A percentile compares a stretch with the other conserved stretches of the same genome.
Conservation (phyloP, 106 monocot genomes). For the Chionographis japonica region DNA sequence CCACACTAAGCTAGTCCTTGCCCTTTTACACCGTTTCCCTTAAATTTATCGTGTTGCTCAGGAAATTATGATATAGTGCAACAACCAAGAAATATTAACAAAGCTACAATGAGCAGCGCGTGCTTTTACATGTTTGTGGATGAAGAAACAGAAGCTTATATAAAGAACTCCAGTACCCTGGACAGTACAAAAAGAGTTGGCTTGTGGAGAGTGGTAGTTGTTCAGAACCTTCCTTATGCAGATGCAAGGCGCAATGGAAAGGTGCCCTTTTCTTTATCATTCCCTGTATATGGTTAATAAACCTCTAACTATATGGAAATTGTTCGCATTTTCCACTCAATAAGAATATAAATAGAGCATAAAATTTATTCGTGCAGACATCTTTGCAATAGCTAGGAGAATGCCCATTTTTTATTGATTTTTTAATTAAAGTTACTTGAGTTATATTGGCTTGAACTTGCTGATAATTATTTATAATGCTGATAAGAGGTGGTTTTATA, state of each 20-base stretch:
- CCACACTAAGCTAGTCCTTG: no score
- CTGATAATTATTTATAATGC: no score
- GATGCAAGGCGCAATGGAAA: constrained; percentile 95
- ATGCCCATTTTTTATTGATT: no score
- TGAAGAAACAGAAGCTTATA: constrained; percentile 74
- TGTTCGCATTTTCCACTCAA: no score
- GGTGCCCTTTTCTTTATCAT: constrained; percentile 36
- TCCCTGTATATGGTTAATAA: background rate
- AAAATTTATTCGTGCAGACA: no score
- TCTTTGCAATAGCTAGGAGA: no score
- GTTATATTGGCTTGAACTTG: no score
- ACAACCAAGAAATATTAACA: constrained; percentile 80
- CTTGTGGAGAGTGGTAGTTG: constrained; percentile 84
- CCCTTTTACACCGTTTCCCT: background rate
- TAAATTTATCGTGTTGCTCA: constrained; percentile 25
- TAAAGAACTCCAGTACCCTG: constrained; percentile 62
- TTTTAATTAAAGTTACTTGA: no score
- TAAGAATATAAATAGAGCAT: no score
- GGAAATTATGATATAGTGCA: constrained; percentile 96
- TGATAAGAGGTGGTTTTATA: no score
- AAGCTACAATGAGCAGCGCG: constrained; percentile 46
- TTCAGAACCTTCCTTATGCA: constrained; percentile 76
- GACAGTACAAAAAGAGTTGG: constrained; percentile 47
- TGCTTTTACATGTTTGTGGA: constrained; percentile 97
- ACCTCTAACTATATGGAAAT: no score